A percentile compares a stretch with the other conserved stretches of the same genome.
These are phyloP conservation scores for Pseudogymnoascus verrucosus DNA, from an alignment of 2,329 filamentous ascomycete species.

Conservation along the genomic window DNA sequence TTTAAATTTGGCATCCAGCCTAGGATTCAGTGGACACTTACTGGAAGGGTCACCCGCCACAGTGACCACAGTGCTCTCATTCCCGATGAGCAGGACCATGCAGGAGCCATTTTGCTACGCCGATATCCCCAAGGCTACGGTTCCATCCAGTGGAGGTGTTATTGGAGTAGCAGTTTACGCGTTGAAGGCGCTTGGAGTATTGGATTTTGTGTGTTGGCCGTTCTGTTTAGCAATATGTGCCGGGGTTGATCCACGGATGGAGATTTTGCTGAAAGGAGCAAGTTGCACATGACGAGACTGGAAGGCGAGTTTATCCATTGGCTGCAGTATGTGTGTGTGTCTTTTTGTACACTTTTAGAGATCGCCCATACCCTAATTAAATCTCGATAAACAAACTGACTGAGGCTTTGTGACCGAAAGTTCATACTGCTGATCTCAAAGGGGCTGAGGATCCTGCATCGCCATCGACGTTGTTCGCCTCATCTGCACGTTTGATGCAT, in stretches of 20 bases:
- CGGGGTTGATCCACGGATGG: not conserved
- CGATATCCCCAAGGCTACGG: not conserved
- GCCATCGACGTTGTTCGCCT: not conserved
- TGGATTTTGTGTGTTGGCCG: not conserved
- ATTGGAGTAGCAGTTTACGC: not conserved
- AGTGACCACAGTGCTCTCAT: not conserved
- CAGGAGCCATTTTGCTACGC: not conserved
- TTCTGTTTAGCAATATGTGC: slow-evolving; percentile 1
- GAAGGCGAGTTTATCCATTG: slow-evolving; percentile 7
- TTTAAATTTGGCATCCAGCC: not conserved
- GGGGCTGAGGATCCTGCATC: not conserved
- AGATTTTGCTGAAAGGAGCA: slow-evolving; percentile 2
- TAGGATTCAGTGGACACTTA: not conserved
- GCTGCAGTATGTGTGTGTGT: slow-evolving; percentile 4
- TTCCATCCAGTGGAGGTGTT: not conserved
- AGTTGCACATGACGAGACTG: not conserved
- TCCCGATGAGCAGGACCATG: not conserved
- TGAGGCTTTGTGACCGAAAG: slow-evolving; percentile 1
- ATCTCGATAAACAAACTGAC: slow-evolving; percentile 8
- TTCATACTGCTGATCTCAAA: not conserved
- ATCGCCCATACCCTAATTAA: slow-evolving; percentile 6
- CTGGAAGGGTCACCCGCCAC: not conserved
- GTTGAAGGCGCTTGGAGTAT: slow-evolving; percentile 2
- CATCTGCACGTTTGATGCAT: slow-evolving; percentile 3
- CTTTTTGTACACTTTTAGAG: slow-evolving; percentile 8